phyloP scores from a whole-genome alignment of 2,329 filamentous ascomycete species.

The Huntiella abstrusa region DNA sequence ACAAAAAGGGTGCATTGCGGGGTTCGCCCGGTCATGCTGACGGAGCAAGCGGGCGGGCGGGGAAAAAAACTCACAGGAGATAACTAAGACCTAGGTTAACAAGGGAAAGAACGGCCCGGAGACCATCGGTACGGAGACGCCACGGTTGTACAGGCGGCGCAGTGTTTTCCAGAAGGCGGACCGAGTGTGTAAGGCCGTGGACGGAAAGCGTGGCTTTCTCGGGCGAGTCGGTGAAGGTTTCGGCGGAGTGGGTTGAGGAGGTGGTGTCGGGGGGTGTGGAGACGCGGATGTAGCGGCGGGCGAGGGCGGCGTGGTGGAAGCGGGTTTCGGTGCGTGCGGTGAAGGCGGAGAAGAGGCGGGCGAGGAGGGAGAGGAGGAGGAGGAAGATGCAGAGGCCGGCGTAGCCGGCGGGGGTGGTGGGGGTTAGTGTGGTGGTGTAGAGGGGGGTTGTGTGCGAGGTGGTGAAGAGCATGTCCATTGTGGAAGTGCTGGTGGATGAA shows the following conservation, averaged over 20 bases:
- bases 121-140: too few relatives aligned
- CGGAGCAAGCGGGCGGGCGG: background rate
- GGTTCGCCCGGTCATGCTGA: too few relatives aligned
- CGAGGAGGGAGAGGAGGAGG: conserved; percentile 51
- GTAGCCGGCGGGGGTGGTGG: conserved; percentile 49
- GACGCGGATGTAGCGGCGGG: conserved; percentile 47
- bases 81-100: conserved; percentile 28
- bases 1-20: background rate
- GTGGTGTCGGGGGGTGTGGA: too few relatives aligned
- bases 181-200: conserved; percentile 31
- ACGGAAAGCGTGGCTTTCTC: conserved; percentile 31
- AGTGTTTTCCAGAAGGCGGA: too few relatives aligned
- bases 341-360: conserved; percentile 52
- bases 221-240: too few relatives aligned
- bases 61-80: conserved; percentile 50
- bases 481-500: background rate
- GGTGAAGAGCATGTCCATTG: conserved; percentile 42
- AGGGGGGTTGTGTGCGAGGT: conserved; percentile 29
- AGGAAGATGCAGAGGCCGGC: conserved; percentile 86
- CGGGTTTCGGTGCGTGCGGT: conserved; percentile 43
- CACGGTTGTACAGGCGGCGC: too few relatives aligned
- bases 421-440: conserved; percentile 53
- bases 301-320: conserved; percentile 54
- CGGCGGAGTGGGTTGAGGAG: too few relatives aligned
- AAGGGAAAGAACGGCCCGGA: too few relatives aligned